Evolutionary conservation across 805 yeast genomes (phyloP), one percentile per base, ranked within the genome.

Genomic region (Candida golubevii): DNA sequence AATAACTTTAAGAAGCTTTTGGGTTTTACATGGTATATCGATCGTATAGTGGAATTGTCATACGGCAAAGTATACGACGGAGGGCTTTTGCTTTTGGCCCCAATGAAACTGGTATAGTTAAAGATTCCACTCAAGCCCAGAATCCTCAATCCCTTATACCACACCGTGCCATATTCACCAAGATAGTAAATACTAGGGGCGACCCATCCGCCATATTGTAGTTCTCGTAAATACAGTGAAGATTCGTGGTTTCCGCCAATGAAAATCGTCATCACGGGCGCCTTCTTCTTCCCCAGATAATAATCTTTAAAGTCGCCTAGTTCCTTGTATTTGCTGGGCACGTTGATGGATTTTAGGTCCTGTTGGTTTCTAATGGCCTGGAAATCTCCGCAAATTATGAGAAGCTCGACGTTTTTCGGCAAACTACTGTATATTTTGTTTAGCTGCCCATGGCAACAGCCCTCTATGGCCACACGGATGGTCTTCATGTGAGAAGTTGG

Each of bases 211-310:
- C 99, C 99, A 60, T 74, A 77, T 47, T 78, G 79, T 46, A 90
- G 65, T 53, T 85, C 88, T 48, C 77, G 69, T 49, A 93, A 59
- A 59, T 85, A 87, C 47, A 82, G 79, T 46, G 95, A 86, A 4
- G 93, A 82, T 59, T 93, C 99, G 58, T 93, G 99, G 63, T 93
- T 93, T 0, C 99, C 99, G 3, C 99, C 98, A 35, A 93, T 79
- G 53, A 91, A 85, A 0, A 93, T 53, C 0, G 98, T 91, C 29
- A 80, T 63, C 1, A 84, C 72, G 0, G 97, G 96, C 0, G 96
- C 96, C 27, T 42, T 61, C 38, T 65, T 68, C 14, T 55, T 51
- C 1, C 91, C 88, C 1, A 58, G 59, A 56, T 86, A 87, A 60
- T 89, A 91, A 23, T 75, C 66, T 36, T 77, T 79, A 61, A 91